Conservation (phyloP, 148 eudicot genomes). For the Cornus controversa region DNA sequence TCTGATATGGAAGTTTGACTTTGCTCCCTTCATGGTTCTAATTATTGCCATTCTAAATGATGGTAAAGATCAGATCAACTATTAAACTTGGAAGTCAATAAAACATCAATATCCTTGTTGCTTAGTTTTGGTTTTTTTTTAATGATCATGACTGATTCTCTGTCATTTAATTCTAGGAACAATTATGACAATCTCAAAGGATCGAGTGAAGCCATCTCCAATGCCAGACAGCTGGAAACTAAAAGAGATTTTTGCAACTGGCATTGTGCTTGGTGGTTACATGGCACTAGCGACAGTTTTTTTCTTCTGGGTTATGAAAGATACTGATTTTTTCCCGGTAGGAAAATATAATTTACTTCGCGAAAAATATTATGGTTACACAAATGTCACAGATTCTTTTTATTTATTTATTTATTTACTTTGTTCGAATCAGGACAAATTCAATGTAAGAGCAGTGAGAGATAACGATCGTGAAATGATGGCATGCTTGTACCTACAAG, state of each 20-base stretch:
- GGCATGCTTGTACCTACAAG: slow-evolving; percentile 48
- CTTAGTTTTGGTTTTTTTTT: no score
- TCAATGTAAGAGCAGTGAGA: slow-evolving; percentile 21
- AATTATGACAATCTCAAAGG: slow-evolving; percentile 56
- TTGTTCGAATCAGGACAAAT: slow-evolving; percentile 16
- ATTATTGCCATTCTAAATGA: slow-evolving; percentile 46
- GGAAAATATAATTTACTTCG: neutral
- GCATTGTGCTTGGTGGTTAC: slow-evolving; percentile 45
- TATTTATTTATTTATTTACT: neutral
- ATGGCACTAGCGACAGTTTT: slow-evolving; percentile 45
- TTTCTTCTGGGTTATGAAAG: slow-evolving; percentile 36
- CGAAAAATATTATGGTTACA: no score
- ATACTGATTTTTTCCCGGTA: slow-evolving; percentile 42
- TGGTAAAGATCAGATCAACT: slow-evolving; percentile 19
- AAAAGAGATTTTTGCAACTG: slow-evolving; percentile 52
- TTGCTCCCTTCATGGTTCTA: slow-evolving; percentile 41
- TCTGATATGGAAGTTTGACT: slow-evolving; percentile 47
- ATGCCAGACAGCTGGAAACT: slow-evolving; percentile 52
- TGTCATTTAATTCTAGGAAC: slow-evolving; percentile 21
- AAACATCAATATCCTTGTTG: no score
- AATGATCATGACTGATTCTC: no score
- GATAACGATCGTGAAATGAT: slow-evolving; percentile 14
- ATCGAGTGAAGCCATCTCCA: slow-evolving; percentile 53
- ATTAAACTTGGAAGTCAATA: no score
- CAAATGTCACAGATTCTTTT: neutral